These are phyloP conservation scores for Cunninghamia lanceolata DNA, from an alignment of 75 land plant species.

Conservation along the genomic window DNA sequence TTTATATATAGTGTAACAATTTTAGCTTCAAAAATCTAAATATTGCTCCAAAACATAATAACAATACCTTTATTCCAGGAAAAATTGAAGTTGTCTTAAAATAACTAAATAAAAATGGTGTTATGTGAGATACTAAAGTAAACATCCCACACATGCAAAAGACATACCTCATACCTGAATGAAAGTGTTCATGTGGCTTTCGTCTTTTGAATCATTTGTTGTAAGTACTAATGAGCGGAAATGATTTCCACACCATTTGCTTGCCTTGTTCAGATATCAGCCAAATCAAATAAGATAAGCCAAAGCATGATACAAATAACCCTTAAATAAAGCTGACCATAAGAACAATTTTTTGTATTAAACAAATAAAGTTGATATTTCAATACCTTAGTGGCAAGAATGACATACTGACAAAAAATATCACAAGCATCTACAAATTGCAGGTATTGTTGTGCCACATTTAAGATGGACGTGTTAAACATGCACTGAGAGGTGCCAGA, in stretches of 20 bases:
- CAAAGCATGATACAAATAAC: not conserved
- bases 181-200: not conserved
- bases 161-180: not conserved
- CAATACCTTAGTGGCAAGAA: conserved; percentile 51
- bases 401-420: conserved; percentile 24
- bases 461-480: conserved; percentile 43
- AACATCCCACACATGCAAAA: not conserved
- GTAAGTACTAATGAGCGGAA: not conserved
- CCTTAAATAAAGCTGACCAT: not conserved
- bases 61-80: not conserved
- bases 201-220: not conserved
- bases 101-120: not conserved
- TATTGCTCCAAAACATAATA: not conserved
- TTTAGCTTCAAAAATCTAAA: not conserved
- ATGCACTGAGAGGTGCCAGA: conserved; percentile 45
- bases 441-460: conserved; percentile 32
- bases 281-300: not conserved
- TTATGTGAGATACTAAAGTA: not conserved
- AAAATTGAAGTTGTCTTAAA: not conserved
- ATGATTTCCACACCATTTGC: conserved; percentile 8
- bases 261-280: not conserved
- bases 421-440: conserved; percentile 20
- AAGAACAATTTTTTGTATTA: not conserved
- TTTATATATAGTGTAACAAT: not conserved
- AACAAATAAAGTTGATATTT: not conserved